Base-by-base conservation (phyloP, 371 early-diverging fungal genomes). In the Blastocladiella emersonii region DNA sequence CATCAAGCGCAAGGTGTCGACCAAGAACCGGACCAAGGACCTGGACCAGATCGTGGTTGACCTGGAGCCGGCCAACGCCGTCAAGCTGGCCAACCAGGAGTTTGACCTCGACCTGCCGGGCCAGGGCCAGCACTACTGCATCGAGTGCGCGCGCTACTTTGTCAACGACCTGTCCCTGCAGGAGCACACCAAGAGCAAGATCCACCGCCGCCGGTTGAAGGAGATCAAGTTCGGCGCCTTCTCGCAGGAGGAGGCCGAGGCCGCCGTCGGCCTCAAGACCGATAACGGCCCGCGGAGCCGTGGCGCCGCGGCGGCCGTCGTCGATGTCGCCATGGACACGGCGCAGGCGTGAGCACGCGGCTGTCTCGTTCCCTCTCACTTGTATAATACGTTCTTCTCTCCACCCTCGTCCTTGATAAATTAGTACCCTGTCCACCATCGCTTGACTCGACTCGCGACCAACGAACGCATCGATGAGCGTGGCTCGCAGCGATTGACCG, bases 11-110 rank as follows among this genome's bases (percentile, higher is more conserved):
- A 81, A 82, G 71, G 74, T 75, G 68, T 75, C 83, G 53, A 82
- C 84, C 34, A 75, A 79, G 68, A 80, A 81, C 49, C 86, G 86
- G 64, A 78, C 80, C 68, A 78, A 87, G 69, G 89, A 89, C 23
- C 79, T 93, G n/a, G 95, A 94, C 76, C 91, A 93, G 78, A 87
- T 94, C 68, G 86, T 88, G 64, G 87, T 85, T 25, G 93, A 94
- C 76, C 73, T 94, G 65, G 74, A 78, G 66, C 85, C 86, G 15
- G 86, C 81, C 63, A 84, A 83, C 64, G 75, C 73, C 23, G 72
- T 73, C 43, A 87, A 84, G 67, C 70, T 85, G 59, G 74, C 80
- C 66, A 76, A 75, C 57, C 76, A 77, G 61, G 79, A 78, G n/a
- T 65, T 78, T 34, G 90, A 93, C 70, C 81, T 86, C n/a, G 95